These are phyloP conservation scores for Kalaharituber pfeilii DNA, from an alignment of 2,329 filamentous ascomycete species.

Conservation along the genomic window DNA sequence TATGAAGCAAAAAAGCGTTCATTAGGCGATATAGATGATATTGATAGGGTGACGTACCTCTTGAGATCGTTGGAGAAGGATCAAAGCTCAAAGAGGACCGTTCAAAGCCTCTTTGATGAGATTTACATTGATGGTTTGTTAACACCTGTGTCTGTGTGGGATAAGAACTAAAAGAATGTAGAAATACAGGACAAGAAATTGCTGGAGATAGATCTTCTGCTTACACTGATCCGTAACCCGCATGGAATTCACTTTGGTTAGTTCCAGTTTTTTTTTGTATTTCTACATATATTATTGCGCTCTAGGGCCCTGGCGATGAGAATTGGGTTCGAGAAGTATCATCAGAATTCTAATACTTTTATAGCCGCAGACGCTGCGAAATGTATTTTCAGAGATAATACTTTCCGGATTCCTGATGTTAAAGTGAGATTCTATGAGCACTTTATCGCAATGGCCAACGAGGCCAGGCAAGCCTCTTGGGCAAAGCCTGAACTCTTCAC, in stretches of 20 bases:
- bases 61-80: neutral
- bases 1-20: neutral
- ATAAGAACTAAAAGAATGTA: slow-evolving; percentile 5
- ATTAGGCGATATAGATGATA: neutral
- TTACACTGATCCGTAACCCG: slow-evolving; percentile 21
- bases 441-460: neutral
- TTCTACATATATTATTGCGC: no score
- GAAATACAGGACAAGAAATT: slow-evolving; percentile 25
- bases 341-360: no score
- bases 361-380: slow-evolving; percentile 24
- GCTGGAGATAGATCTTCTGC: slow-evolving; percentile 23
- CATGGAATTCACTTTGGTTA: slow-evolving; percentile 22
- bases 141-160: neutral
- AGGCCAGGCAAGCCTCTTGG: neutral
- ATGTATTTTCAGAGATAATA: slow-evolving; percentile 26
- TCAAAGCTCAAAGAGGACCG: neutral
- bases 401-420: slow-evolving; percentile 25
- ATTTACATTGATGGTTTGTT: slow-evolving; percentile 12
- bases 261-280: neutral
- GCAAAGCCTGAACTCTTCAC: slow-evolving; percentile 21
- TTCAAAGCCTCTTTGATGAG: slow-evolving; percentile 3
- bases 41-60: neutral
- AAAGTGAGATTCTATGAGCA: slow-evolving; percentile 11
- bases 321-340: no score
- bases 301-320: no score